phyloP scores from a whole-genome alignment of 139 green algal species.

The Micractinium conductrix region DNA sequence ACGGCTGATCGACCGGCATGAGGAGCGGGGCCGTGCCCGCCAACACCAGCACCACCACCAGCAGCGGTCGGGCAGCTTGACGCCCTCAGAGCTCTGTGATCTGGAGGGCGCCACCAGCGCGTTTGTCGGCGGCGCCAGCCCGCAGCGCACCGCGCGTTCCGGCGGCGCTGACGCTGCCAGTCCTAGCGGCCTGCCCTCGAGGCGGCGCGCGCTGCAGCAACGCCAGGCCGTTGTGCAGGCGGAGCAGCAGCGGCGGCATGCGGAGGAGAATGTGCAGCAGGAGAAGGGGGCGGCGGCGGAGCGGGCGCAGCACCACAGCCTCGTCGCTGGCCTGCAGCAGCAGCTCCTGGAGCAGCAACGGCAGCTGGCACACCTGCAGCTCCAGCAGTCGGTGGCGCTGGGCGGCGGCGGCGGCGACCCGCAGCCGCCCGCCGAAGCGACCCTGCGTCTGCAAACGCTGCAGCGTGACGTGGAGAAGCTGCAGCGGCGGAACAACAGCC shows the following conservation, averaged over 20 bases:
- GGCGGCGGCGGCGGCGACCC: background rate
- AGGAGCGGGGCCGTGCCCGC: no score
- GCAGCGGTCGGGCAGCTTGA: background rate
- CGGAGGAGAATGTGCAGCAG: background rate
- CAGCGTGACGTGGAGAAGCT: conserved; percentile 22
- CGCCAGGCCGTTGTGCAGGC: background rate
- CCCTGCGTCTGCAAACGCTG: background rate
- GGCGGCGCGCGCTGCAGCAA: background rate
- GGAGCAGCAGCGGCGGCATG: background rate
- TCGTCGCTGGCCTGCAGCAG: background rate
- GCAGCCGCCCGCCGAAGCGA: background rate
- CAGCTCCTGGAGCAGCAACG: conserved; percentile 16
- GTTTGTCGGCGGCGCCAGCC: background rate
- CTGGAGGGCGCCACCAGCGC: background rate
- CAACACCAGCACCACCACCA: background rate
- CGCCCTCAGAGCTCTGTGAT: conserved; percentile 10
- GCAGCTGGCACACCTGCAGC: conserved; percentile 1
- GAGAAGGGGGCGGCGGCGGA: background rate
- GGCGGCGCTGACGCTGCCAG: background rate
- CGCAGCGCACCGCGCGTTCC: background rate
- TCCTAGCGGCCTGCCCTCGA: background rate
- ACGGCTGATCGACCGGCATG: background rate
- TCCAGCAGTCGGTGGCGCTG: conserved; percentile 4
- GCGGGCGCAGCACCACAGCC: background rate
- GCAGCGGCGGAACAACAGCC: conserved; percentile 21